Evolutionary conservation across 768 basidiomycete species (phyloP).

Genomic region (Kwoniella mangroviensis): DNA sequence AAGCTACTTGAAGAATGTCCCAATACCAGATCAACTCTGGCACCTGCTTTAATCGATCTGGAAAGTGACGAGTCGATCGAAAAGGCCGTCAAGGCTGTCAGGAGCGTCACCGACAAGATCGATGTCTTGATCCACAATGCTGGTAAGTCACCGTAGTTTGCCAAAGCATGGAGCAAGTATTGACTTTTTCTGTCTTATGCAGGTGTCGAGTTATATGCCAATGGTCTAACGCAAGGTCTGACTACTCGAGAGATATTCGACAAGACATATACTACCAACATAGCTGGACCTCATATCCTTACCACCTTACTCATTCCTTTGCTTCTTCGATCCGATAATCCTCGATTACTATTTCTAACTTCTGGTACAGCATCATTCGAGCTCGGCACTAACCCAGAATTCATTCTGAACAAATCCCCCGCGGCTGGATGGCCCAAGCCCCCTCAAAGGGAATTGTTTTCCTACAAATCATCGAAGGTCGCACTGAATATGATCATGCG

Average conservation of each 20-base stretch:
- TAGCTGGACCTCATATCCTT: conserved; percentile 4
- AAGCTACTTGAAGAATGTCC: not conserved
- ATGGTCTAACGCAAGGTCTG: conserved; percentile 6
- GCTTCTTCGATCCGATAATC: conserved; percentile 3
- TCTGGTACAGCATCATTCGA: conserved; percentile 17
- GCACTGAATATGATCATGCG: conserved; percentile 19
- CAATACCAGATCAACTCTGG: not conserved
- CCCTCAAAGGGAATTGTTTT: not conserved
- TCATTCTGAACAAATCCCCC: conserved; percentile 15
- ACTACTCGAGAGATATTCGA: conserved; percentile 4
- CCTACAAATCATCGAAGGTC: conserved; percentile 19
- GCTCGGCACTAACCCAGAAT: conserved; percentile 2
- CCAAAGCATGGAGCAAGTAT: not conserved
- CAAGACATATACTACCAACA: conserved; percentile 6
- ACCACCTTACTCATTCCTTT: conserved; percentile 4
- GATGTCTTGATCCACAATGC: conserved; percentile 16
- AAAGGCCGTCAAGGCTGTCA: not conserved
- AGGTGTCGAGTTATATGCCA: conserved; percentile 12
- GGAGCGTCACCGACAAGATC: not conserved
- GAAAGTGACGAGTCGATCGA: conserved; percentile 14
- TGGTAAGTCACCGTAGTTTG: not conserved
- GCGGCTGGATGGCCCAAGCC: conserved; percentile 18
- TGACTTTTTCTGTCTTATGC: not conserved
- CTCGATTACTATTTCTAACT: conserved; percentile 14
- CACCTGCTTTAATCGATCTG: conserved; percentile 9